Evolutionary conservation across 1,284 basidiomycete genomes (phyloP), one percentile per base, ranked within the genome.

Genomic region (Porogramme epimiltina): DNA sequence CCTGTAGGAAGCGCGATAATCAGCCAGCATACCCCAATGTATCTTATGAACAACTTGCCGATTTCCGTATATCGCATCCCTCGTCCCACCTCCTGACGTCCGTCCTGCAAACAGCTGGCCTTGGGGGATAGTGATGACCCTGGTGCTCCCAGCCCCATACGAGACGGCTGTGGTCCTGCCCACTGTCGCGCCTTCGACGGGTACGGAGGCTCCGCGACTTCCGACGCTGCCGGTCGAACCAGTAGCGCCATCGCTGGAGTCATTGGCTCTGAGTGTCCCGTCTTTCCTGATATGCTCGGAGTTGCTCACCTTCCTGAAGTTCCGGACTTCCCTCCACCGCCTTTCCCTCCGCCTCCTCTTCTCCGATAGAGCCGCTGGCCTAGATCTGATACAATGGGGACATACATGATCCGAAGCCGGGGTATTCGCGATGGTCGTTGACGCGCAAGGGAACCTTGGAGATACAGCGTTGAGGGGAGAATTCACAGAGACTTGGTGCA

Each of bases 41-140:
- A 33, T 5, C n/a, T n/a, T n/a, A n/a, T n/a, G n/a, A 22, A 45
- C 45, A n/a, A 63, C 73, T 42, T 49, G 77, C 78, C 58, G 62
- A 8, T 71, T 68, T 3, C 78, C 78, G 45, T 61, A 77, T 0
- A 79, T 56, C 24, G 74, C 60, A 33, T 44, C 45, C 20, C 78
- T 63, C 2, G 67, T 69, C 3, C 68, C 78, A 2, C 78, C 78
- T 3, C 78, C 78, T 0, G 64, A 66, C 0, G 59, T 52, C 3
- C 78, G 67, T 1, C 78, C 78, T 6, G 74, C 64, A 56, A 80
- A 80, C 1, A 61, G 52, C 47, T 72, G 67, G 3, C 77, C 76
- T n/a, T 62, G 20, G 0, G 75, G 67, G 23, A 80, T 78, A 0
- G 68, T 68, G 2, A 62, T 45, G 1, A 59, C 22, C 2, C 26